These are phyloP conservation scores for Peribolospora kevripleyi DNA, from an alignment of 768 basidiomycete genomes.

Conservation along the genomic window DNA sequence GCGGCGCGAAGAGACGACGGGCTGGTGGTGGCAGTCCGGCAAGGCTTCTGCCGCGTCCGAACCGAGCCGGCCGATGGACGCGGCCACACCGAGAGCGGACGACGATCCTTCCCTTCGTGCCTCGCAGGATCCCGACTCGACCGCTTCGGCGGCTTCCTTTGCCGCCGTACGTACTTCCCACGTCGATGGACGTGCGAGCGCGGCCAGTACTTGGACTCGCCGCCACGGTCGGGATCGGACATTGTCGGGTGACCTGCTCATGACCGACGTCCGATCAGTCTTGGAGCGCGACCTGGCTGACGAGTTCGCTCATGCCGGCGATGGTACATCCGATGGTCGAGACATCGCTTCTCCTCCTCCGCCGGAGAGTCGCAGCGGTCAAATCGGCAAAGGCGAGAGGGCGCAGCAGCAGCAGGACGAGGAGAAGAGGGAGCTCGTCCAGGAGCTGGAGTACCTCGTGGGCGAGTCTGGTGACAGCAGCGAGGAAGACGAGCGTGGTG, in stretches of 20 bases:
- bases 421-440: slow-evolving; percentile 8
- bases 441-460: slow-evolving; percentile 14
- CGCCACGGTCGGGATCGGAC: background rate
- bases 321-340: background rate
- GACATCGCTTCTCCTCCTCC: background rate
- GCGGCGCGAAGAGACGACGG: slow-evolving; percentile 1
- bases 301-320: background rate
- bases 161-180: background rate
- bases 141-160: too few species aligned
- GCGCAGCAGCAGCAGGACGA: background rate
- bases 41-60: background rate
- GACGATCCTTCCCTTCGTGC: too few species aligned
- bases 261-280: slow-evolving; percentile 7
- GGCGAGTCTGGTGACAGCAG: slow-evolving; percentile 11
- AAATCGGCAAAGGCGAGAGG: background rate
- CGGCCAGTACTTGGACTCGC: too few species aligned
- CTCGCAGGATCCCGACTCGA: too few species aligned
- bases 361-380: background rate
- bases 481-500: background rate
- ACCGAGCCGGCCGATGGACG: background rate
- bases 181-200: background rate
- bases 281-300: background rate
- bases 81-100: too few species aligned
- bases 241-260: background rate
- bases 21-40: background rate